Evolutionary conservation across 1,139 yeast genomes (phyloP), one percentile per base, ranked within the genome.

Genomic region (Starmera stellimalicola): DNA sequence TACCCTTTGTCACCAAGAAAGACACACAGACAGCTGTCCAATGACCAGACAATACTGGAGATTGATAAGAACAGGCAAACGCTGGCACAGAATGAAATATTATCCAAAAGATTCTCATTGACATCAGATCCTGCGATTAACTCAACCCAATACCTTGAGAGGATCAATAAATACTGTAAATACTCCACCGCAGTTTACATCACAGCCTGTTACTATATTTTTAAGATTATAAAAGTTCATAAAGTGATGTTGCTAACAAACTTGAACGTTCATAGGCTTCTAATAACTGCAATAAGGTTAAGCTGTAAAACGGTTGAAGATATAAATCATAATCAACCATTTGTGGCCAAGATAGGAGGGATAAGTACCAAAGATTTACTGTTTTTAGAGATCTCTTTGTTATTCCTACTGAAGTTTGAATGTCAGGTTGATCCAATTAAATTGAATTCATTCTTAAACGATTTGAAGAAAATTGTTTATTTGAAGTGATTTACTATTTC

Each of bases 261-360:
- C 5, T 47, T 54, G 8, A 66, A 70, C 33, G 63, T 62, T 3
- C 75, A 72, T 48, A 54, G 79, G 17, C 41, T 73, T 15, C 52
- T 70, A 11, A 58, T 70, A 23, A 70, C 77, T 0, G 58, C 69
- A 2, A 49, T 72, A 11, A 52, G 78, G 12, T 49, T 73, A 1
- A 67, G 77, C 6, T 61, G 72, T 26, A 73, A 73, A 45, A 53
- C 62, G 4, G 45, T 70, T 5, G 79, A 73, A 44, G 80, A 73
- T 45, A 56, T 65, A 27, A 63, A 62, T 31, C 71, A 70, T 43
- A 62, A 67, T 4, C 76, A 70, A 46, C 55, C 55, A 29, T 63
- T 71, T 36, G 67, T 65, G 39, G 70, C 77, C 18, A 65, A 65
- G 35, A 73, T 71, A 5, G 72, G 72, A 11, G 79, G 79, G 3